These are phyloP conservation scores for Extremus antarcticus DNA, from an alignment of 495 filamentous ascomycete genomes.

Conservation along the genomic window DNA sequence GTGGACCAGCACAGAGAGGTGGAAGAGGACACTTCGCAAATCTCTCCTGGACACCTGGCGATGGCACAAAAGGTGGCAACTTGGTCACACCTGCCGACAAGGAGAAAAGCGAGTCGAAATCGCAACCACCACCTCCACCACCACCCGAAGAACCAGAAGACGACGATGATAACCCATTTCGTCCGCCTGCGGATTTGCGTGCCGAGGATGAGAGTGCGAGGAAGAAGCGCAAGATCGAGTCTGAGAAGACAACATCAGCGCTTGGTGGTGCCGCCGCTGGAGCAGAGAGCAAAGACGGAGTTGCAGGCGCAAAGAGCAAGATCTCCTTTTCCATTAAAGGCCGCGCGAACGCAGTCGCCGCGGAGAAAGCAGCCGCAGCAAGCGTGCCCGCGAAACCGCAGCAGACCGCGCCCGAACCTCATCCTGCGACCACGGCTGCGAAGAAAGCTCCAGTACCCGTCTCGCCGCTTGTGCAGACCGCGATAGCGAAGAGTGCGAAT, in stretches of 20 bases:
- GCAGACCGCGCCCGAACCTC: slow-evolving; percentile 6
- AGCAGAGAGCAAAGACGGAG: not conserved
- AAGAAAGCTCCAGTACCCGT: slow-evolving; percentile 13
- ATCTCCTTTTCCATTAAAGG: slow-evolving; percentile 23
- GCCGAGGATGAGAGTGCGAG: slow-evolving; percentile 47
- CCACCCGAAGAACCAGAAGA: slow-evolving; percentile 14
- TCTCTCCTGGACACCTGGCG: slow-evolving; percentile 47
- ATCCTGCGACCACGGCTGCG: not conserved
- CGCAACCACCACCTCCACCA: not conserved
- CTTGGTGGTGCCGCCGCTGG: not conserved
- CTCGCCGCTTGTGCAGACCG: slow-evolving; percentile 15
- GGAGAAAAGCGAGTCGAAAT: slow-evolving; percentile 5
- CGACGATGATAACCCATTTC: slow-evolving; percentile 51
- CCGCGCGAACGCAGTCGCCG: slow-evolving; percentile 5
- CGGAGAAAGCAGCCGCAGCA: slow-evolving; percentile 1
- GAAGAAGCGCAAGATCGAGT: slow-evolving; percentile 31
- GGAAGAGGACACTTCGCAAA: slow-evolving; percentile 44
- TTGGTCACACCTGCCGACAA: slow-evolving; percentile 23
- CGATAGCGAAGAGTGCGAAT: slow-evolving; percentile 15
- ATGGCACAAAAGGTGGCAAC: slow-evolving; percentile 31
- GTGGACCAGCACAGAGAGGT: slow-evolving; percentile 30
- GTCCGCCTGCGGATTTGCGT: slow-evolving; percentile 51
- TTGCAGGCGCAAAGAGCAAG: slow-evolving; percentile 17
- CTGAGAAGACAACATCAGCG: not conserved
- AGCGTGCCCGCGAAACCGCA: slow-evolving; percentile 1